Evolutionary conservation across 768 basidiomycete species (phyloP), one percentile per base, ranked within the genome.

Genomic region (Sporobolomyces phaffii): DNA sequence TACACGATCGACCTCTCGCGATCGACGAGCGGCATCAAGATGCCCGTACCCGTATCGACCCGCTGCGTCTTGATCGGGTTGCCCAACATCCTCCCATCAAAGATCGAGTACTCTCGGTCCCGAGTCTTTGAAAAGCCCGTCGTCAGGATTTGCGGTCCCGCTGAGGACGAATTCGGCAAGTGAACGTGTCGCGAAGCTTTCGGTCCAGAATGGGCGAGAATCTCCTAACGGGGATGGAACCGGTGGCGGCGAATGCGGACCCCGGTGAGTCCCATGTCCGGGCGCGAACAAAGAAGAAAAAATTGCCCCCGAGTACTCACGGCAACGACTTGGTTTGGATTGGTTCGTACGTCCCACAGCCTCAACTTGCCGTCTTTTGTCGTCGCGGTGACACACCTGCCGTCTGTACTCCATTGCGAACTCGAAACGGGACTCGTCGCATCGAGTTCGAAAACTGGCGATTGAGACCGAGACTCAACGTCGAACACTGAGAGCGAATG

Each of bases 41-140:
- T 62, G 2, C 76, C 73, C 14, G 77, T 77, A 44, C 72, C 74
- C 31, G 75, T 77, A 59, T 80, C 79, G 53, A 80, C 24, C 2
- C 70, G 60, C 54, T 76, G 52, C 15, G 64, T 64, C 60, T 69
- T 71, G 59, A 71, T 29, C 6, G 73, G 22, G 33, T 59, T 50
- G 24, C 68, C 62, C 8, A 68, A 28, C 40, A 33, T 43, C 15
- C 56, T 31, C 5, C 72, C 54, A 54, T 74, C 72, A 41, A 76
- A 70, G 22, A 78, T 58, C 18, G 74, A 71, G 64, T 75, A 76
- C 66, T 78, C 75, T 22, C 79, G 65, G 45, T 77, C 77, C 22
- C 78, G 69, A 2, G 75, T 76, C 64, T 72, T 64, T 7, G 58
- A 53, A 38, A 61, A 61, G 4, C 69, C 69, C 3, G 70, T 68